phyloP scores from a whole-genome alignment of 495 filamentous ascomycete species.

The Gamarada debralockiae region DNA sequence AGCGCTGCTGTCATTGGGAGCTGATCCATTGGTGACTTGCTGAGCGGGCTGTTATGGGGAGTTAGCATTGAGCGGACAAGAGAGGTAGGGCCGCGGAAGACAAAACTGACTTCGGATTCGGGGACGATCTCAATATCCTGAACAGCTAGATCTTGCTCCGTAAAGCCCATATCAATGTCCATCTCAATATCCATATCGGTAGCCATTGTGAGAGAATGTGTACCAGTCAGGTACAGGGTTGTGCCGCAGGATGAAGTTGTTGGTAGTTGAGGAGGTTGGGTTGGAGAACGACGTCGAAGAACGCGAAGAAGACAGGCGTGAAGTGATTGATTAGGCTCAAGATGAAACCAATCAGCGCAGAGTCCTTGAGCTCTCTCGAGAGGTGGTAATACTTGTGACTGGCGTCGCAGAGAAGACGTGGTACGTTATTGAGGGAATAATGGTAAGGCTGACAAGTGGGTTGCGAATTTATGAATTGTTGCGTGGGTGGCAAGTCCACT shows the following conservation, averaged over 20 bases:
- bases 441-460: too few species aligned
- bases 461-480: too few species aligned
- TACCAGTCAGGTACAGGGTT: background rate
- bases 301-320: background rate
- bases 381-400: too few species aligned
- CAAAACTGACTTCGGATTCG: conserved; percentile 34
- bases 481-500: too few species aligned
- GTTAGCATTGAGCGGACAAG: conserved; percentile 6
- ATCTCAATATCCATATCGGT: conserved; percentile 73
- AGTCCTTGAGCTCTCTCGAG: too few species aligned
- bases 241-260: background rate
- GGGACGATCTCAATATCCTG: conserved; percentile 40
- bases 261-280: background rate
- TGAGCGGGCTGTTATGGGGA: conserved; percentile 6
- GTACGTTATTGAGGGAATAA: background rate
- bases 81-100: background rate
- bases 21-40: background rate
- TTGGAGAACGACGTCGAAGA: background rate
- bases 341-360: too few species aligned
- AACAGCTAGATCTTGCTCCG: conserved; percentile 33
- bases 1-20: conserved; percentile 24
- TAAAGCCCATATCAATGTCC: conserved; percentile 61
- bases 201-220: conserved; percentile 13
- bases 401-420: too few species aligned
- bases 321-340: background rate